These are phyloP conservation scores for Hapsidospora chrysogenum DNA, from an alignment of 495 filamentous ascomycete genomes.

Conservation along the genomic window DNA sequence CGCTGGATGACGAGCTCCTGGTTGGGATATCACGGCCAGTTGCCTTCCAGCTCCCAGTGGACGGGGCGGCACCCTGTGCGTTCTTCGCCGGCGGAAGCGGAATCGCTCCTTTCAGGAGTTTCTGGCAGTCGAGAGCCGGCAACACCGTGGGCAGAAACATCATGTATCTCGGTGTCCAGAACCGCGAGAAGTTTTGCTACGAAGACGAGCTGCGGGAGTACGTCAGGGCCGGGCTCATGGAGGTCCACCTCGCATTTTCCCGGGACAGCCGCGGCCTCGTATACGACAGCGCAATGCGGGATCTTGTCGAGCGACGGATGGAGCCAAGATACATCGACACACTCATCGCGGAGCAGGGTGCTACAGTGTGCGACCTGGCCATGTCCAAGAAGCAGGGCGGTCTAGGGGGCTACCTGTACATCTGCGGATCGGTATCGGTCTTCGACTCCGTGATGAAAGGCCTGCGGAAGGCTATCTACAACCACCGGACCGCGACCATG, in stretches of 20 bases:
- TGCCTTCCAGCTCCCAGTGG: slow-evolving; percentile 31
- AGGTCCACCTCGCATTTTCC: slow-evolving; percentile 32
- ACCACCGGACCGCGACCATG: slow-evolving; percentile 27
- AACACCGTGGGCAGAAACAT: slow-evolving; percentile 23
- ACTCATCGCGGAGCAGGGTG: slow-evolving; percentile 28
- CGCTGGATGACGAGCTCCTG: too few species aligned
- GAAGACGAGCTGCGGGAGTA: slow-evolving; percentile 30
- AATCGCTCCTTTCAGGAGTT: slow-evolving; percentile 33
- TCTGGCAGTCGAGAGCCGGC: slow-evolving; percentile 26
- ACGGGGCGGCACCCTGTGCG: slow-evolving; percentile 25
- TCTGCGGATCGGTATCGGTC: slow-evolving; percentile 34
- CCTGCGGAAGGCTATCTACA: slow-evolving; percentile 31
- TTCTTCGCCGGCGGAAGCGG: slow-evolving; percentile 35
- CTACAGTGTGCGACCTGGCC: slow-evolving; percentile 29
- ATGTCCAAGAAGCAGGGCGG: slow-evolving; percentile 36
- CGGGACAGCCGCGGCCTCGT: slow-evolving; percentile 26
- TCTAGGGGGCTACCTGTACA: slow-evolving; percentile 31
- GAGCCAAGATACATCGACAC: slow-evolving; percentile 33
- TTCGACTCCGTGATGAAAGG: slow-evolving; percentile 37
- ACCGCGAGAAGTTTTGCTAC: slow-evolving; percentile 31
- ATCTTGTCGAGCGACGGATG: slow-evolving; percentile 28
- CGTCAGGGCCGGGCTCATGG: slow-evolving; percentile 28
- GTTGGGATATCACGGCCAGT: too few species aligned
- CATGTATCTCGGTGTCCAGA: slow-evolving; percentile 33
- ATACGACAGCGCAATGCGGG: slow-evolving; percentile 19